Evolutionary conservation across 306 rosid genomes (phyloP), one percentile per base, ranked within the genome.

Genomic region (Cicer judaicum): DNA sequence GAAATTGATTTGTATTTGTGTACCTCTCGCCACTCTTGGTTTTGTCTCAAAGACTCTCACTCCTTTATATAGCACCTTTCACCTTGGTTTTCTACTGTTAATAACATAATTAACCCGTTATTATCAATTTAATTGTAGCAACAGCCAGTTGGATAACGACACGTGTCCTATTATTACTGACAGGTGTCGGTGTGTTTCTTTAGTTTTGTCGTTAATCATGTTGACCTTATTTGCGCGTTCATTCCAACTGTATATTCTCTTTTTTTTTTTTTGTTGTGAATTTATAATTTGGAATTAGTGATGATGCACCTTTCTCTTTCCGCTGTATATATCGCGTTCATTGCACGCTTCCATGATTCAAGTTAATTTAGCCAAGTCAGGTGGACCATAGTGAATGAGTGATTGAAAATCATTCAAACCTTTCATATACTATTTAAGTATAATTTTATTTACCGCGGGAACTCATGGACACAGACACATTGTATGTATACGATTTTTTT

Each of bases 11-110:
- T 1, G 18, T 42, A 21, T 47, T 59, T 44, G 79, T 79, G 83
- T 39, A 74, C 63, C 90, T 78, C 96, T 84, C 92, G 38, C 65
- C 96, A 76, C 92, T 83, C 98, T 83, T 66, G 87, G 82, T 54
- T 76, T 82, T 66, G 43, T 2, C 39, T 47, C 6, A 7, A 39
- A 1, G 5, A 39, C 72, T n/a, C 40, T 57, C 74, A 2, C 43
- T 53, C 70, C 48, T 0, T 64, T 89, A 78, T 87, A 87, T 90
- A 90, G 64, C 79, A 10, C 74, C 41, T 41, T 0, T 39, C 70
- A 5, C 48, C 79, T 41, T 11, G 54, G n/a, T 16, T 65, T 66
- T 15, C 56, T 38, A 36, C 53, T 40, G 55, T 53, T 84, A 82
- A 79, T 56, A 68, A 1, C 75, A 0, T 4, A 40, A 59, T 68